Evolutionary conservation across 345 rosid species (phyloP).

Genomic region (Lepidium aucheri): DNA sequence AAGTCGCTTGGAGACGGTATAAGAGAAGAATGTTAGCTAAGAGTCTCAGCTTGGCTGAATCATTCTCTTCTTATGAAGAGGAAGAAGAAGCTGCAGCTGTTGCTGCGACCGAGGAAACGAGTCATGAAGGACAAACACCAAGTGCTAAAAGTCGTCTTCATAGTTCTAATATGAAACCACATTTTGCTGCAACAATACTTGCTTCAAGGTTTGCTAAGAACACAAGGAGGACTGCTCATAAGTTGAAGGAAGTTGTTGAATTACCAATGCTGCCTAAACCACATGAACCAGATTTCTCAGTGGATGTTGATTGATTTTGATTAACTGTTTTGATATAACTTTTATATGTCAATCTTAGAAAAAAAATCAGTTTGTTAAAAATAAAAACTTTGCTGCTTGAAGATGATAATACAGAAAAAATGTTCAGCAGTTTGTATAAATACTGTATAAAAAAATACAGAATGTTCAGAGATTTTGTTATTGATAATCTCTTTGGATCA

Average conservation of each 20-base stretch:
- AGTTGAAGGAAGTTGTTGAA: constrained; percentile 41
- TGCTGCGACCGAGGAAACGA: constrained; percentile 12
- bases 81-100: constrained; percentile 20
- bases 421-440: constrained; percentile 28
- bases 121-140: constrained; percentile 16
- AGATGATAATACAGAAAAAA: background rate
- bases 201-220: constrained; percentile 88
- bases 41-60: constrained; percentile 36
- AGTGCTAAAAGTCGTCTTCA: background rate
- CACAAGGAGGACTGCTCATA: constrained; percentile 74
- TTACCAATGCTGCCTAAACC: constrained; percentile 81
- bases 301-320: constrained; percentile 36
- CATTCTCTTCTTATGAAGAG: constrained; percentile 29
- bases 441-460: background rate
- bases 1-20: constrained; percentile 52
- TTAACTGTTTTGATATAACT: constrained; percentile 11
- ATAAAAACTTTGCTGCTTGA: constrained; percentile 10
- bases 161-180: constrained; percentile 40
- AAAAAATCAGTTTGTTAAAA: constrained; percentile 5
- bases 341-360: background rate
- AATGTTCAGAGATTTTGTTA: background rate
- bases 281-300: constrained; percentile 78
- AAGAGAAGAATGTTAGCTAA: constrained; percentile 38
- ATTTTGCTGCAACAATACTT: constrained; percentile 58
- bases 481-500: background rate